phyloP scores from a whole-genome alignment of 768 basidiomycete genomes.

The Leucosporidium scottii region DNA sequence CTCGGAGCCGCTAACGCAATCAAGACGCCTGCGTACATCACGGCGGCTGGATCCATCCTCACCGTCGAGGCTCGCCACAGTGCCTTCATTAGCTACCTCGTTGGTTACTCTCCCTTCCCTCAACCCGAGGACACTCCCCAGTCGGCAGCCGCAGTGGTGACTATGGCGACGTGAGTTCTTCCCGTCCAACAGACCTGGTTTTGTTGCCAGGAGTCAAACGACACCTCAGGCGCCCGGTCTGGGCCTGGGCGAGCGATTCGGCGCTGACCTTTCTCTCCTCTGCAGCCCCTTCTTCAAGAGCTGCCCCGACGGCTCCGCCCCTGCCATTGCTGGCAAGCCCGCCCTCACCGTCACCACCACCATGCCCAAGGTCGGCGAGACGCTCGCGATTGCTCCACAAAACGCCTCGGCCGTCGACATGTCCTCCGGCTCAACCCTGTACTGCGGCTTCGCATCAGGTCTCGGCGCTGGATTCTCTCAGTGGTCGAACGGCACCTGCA shows the following conservation, averaged over 20 bases:
- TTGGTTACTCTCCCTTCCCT: conserved; percentile 57
- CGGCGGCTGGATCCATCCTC: conserved; percentile 56
- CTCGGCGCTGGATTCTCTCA: conserved; percentile 21
- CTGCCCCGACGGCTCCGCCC: conserved; percentile 53
- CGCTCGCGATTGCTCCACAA: conserved; percentile 33
- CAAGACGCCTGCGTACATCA: conserved; percentile 45
- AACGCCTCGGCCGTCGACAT: conserved; percentile 12
- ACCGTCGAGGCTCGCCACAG: conserved; percentile 49
- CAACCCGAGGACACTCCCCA: conserved; percentile 50
- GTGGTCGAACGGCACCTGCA: conserved; percentile 10
- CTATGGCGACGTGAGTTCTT: conserved; percentile 43
- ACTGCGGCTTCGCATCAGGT: conserved; percentile 30
- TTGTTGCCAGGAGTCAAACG: too few species aligned
- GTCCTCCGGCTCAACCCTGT: conserved; percentile 1
- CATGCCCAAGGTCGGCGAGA: conserved; percentile 39
- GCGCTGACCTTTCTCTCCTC: conserved; percentile 40
- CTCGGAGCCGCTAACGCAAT: conserved; percentile 16
- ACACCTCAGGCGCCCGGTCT: too few species aligned
- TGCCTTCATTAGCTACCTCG: conserved; percentile 29
- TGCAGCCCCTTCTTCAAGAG: conserved; percentile 45
- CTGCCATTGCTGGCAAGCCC: conserved; percentile 48
- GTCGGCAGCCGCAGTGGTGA: conserved; percentile 55
- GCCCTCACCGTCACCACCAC: conserved; percentile 44
- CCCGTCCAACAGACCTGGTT: neutral
- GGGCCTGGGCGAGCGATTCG: conserved; percentile 24